Evolutionary conservation across 495 filamentous ascomycete genomes (phyloP), one percentile per base, ranked within the genome.

Genomic region (Amphirosellinia nigrospora): DNA sequence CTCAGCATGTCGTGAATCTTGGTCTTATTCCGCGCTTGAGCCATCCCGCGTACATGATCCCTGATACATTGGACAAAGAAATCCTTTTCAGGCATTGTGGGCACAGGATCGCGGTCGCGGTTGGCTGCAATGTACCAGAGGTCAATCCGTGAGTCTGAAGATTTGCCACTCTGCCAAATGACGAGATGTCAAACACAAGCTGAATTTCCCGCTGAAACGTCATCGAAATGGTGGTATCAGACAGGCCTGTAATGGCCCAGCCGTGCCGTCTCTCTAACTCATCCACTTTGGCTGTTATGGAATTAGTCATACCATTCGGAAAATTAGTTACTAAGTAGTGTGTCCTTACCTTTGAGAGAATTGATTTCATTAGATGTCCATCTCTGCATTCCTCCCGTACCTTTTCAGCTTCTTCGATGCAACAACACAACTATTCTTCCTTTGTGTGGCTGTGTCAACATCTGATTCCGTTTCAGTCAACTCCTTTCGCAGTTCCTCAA

Each of bases 341-440:
- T 4, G 63, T 19, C 73, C 85, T 74, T 81, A 93, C 91, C 86
- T 84, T 94, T 93, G 9, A 95, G 82, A 30, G 84, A 84, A 63
- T 80, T 83, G 65, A 98, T 90, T 77, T 98, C 96, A 21, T 83
- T 86, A 36, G 89, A 86, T 69, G 89, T 96, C 92, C 94, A 97
- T 26, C 94, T 21, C 94, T 88, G 77, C 91, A 97, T 73, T 96
- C 90, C 77, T 97, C 93, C 71, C 91, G 88, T 43, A 96, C 83
- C 66, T 89, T 90, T 74, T 98, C 94, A 0, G 95, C 93, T 72
- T 94, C 90, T 64, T 87, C 85, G 66, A 97, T 98, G 39, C 92
- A 5, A 86, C 85, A 23, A 87, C 70, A 73, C 83, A 94, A 73
- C 89, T 85, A 66, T 90, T 82, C 74, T 94, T 95, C 70, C 86